phyloP scores from a whole-genome alignment of 306 rosid species.

The Aeschynomene evenia region DNA sequence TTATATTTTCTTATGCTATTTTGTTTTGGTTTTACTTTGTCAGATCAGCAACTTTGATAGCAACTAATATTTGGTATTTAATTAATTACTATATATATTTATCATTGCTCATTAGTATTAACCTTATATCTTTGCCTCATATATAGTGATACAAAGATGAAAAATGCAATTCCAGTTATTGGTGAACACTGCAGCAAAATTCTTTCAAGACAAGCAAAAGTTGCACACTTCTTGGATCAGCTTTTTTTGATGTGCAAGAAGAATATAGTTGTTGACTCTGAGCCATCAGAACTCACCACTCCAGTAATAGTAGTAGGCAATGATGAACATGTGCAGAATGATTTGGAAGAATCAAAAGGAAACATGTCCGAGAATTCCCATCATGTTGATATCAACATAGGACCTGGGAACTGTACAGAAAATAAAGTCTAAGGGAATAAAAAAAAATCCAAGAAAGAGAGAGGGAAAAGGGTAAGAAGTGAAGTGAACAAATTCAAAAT shows the following conservation, averaged over 20 bases:
- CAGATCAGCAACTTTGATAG: background rate
- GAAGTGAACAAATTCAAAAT: constrained; percentile 1
- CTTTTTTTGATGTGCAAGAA: background rate
- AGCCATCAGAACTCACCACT: constrained; percentile 19
- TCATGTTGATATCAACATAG: background rate
- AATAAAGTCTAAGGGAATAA: constrained; percentile 15
- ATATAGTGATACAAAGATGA: background rate
- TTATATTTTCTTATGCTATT: background rate
- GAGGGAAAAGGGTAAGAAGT: constrained; percentile 25
- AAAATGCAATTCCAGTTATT: constrained; percentile 3
- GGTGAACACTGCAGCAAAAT: constrained; percentile 2
- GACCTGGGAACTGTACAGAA: constrained; percentile 9
- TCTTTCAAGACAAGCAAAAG: background rate
- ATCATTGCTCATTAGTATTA: background rate
- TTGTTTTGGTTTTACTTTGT: background rate
- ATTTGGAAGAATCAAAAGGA: background rate
- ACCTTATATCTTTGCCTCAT: background rate
- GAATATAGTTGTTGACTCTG: background rate
- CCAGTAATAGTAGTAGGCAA: background rate
- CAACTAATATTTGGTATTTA: background rate
- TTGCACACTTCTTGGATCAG: background rate
- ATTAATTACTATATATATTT: too few species aligned
- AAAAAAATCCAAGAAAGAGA: constrained; percentile 15
- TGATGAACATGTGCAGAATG: constrained; percentile 1
- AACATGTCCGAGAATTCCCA: background rate